Evolutionary conservation across 352 stramenopile species (phyloP), one percentile per base, ranked within the genome.

Genomic region (Phytophthora cryptogea): DNA sequence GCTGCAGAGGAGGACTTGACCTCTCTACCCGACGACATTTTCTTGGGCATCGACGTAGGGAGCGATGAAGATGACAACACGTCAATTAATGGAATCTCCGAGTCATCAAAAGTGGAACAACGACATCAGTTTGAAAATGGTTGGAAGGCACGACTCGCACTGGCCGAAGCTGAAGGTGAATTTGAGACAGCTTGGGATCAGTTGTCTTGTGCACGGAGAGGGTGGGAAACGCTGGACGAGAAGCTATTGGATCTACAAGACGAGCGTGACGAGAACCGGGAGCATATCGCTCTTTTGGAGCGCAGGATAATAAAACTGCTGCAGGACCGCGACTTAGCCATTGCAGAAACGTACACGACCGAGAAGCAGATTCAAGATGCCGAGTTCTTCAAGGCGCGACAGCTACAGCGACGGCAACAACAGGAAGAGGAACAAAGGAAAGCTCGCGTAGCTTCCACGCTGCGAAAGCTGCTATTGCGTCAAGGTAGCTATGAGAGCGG

Each of bases 291-390:
- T 10, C 66, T 91, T 17, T 67, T 89, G 8, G 82, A 91, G 49
- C 70, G 80, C n/a, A 74, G 80, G 10, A 88, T 91, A 42, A 78
- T 82, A 46, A 89, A 91, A 54, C 74, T 86, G n/a, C 40, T 91
- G 27, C 78, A 89, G 45, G 79, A 91, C 46, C 78, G 82, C 20
- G 82, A 89, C 48, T 54, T 88, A 33, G 79, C 78, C 27, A 91
- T 91, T 27, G 78, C 78, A 5, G 78, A 91, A 44, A 84, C 76
- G 26, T 91, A 89, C 55, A 88, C 79, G 7, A 88, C 74, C 1
- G 69, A 89, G 49, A 77, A 85, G 55, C 70, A 88, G 50, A 88
- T 89, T 43, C 64, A 69, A 35, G 79, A 91, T 20, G 68, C 78
- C 8, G 79, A 88, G 47, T 62, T 63, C 14, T 88, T 81, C 54